phyloP scores from a whole-genome alignment of 352 stramenopile species.

The Phytophthora cactorum region DNA sequence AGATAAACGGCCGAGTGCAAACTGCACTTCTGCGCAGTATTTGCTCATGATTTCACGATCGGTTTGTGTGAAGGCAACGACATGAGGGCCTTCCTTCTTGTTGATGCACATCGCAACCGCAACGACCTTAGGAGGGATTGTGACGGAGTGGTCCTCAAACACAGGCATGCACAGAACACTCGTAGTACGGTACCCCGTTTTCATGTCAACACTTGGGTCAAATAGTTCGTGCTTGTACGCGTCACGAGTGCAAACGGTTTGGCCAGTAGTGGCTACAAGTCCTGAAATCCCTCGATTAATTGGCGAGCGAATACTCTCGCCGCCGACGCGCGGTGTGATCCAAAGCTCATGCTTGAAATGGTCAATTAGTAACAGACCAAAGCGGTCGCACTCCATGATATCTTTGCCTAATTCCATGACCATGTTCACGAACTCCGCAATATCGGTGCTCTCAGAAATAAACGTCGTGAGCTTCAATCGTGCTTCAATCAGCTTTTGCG shows the following conservation, averaged over 20 bases:
- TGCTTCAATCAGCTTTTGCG: slow-evolving; percentile 75
- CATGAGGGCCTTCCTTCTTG: slow-evolving; percentile 77
- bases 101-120: slow-evolving; percentile 91
- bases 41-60: slow-evolving; percentile 68
- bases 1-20: slow-evolving; percentile 65
- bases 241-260: slow-evolving; percentile 63
- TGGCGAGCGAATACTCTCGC: slow-evolving; percentile 61
- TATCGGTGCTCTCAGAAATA: slow-evolving; percentile 61
- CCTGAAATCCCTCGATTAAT: slow-evolving; percentile 76
- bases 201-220: slow-evolving; percentile 66
- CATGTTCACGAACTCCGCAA: slow-evolving; percentile 69
- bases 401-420: slow-evolving; percentile 79
- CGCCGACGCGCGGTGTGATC: slow-evolving; percentile 64
- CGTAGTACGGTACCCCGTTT: slow-evolving; percentile 80
- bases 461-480: slow-evolving; percentile 71
- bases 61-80: slow-evolving; percentile 71
- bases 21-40: slow-evolving; percentile 71
- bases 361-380: slow-evolving; percentile 72
- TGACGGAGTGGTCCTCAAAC: slow-evolving; percentile 64
- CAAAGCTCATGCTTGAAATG: slow-evolving; percentile 83
- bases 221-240: slow-evolving; percentile 81
- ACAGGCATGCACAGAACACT: slow-evolving; percentile 79
- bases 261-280: slow-evolving; percentile 66
- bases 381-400: slow-evolving; percentile 79
- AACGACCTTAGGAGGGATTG: slow-evolving; percentile 57